Evolutionary conservation across 352 stramenopile genomes (phyloP).

Genomic region (Phytophthora pistaciae): DNA sequence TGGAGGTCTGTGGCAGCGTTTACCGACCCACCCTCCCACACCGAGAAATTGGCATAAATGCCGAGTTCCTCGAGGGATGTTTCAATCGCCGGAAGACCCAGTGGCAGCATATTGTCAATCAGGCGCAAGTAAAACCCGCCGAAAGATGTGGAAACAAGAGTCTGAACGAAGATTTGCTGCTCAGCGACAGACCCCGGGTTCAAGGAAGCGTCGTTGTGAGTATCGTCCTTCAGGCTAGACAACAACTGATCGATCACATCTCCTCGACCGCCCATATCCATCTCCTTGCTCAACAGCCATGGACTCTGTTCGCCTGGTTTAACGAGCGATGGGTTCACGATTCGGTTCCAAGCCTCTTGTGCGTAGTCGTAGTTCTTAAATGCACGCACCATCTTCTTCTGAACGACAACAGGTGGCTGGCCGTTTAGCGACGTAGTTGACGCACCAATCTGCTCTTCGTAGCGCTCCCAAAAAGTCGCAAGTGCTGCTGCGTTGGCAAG

Average conservation of each 20-base stretch:
- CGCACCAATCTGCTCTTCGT: slow-evolving; percentile 74
- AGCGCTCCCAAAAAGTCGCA: slow-evolving; percentile 76
- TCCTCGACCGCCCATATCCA: slow-evolving; percentile 77
- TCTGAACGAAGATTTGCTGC: slow-evolving; percentile 81
- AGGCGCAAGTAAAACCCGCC: slow-evolving; percentile 89
- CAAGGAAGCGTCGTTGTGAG: slow-evolving; percentile 23
- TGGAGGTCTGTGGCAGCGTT: slow-evolving; percentile 45
- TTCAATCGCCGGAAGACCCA: slow-evolving; percentile 81
- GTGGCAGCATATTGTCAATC: slow-evolving; percentile 84
- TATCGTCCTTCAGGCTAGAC: slow-evolving; percentile 70
- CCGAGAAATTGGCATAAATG: slow-evolving; percentile 76
- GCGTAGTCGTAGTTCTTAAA: slow-evolving; percentile 92
- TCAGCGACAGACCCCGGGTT: slow-evolving; percentile 27
- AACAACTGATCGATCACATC: slow-evolving; percentile 84
- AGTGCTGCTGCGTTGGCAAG: slow-evolving; percentile 71
- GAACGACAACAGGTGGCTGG: slow-evolving; percentile 57
- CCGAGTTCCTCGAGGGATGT: slow-evolving; percentile 79
- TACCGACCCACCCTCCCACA: slow-evolving; percentile 65
- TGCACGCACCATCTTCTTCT: slow-evolving; percentile 89
- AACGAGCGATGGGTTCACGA: slow-evolving; percentile 80
- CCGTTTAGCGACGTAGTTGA: slow-evolving; percentile 69
- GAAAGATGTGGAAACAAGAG: slow-evolving; percentile 83
- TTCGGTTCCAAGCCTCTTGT: slow-evolving; percentile 84
- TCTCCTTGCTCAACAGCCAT: slow-evolving; percentile 86
- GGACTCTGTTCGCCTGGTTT: slow-evolving; percentile 72